Percentiles rank a stretch among this genome's conserved stretches.
Evolutionary conservation across 78 protist genomes (phyloP).

Genomic region (Anaeramoeba flamelloides): DNA sequence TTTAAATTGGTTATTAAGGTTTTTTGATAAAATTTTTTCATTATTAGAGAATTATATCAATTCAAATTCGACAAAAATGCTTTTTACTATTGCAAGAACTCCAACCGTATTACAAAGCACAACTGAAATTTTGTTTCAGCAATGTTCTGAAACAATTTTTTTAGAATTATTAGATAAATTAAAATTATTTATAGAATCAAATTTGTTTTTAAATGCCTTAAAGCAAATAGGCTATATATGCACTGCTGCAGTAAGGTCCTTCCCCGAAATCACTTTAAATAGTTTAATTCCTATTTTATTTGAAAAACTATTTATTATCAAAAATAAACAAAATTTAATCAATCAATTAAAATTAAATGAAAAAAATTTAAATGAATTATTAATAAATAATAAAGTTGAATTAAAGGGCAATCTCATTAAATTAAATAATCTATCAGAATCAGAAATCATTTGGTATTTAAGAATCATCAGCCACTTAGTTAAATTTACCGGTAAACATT

Average conservation of each 20-base stretch:
- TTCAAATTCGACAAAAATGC: background rate
- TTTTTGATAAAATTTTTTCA: background rate
- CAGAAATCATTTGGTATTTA: background rate
- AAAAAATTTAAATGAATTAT: background rate
- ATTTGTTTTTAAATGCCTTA: background rate
- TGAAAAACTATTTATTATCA: background rate
- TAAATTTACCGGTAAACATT: background rate
- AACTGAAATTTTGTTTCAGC: background rate
- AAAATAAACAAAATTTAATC: too few species aligned
- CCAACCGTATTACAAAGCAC: background rate
- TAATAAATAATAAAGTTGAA: background rate
- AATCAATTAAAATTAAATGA: background rate
- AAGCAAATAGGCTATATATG: background rate
- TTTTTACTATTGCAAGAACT: background rate
- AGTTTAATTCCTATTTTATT: background rate
- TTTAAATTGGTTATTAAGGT: background rate
- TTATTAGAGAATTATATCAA: background rate
- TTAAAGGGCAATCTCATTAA: background rate
- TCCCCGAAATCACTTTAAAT: background rate
- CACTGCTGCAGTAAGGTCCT: background rate
- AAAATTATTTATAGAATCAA: background rate
- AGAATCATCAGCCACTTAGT: background rate
- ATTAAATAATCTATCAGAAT: background rate
- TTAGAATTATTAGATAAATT: background rate
- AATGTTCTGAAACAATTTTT: background rate